These are phyloP conservation scores for Syzygium malaccense DNA, from an alignment of 441 rosid species.

Conservation along the genomic window DNA sequence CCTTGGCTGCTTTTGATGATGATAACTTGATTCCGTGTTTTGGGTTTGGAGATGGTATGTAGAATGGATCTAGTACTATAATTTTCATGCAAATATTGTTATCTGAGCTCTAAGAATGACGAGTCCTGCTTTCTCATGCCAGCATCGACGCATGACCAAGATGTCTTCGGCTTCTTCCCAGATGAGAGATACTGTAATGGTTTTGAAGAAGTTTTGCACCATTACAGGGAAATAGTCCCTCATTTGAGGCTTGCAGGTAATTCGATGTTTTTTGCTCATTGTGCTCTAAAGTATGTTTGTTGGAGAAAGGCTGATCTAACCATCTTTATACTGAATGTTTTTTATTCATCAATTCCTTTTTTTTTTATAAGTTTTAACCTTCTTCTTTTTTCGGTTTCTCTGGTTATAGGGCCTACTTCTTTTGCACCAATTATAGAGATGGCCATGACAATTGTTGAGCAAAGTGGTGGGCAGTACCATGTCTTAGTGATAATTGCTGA, in stretches of 20 bases:
- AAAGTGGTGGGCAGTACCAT: constrained; percentile 2
- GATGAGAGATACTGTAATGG: neutral
- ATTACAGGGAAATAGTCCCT: neutral
- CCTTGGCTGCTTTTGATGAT: neutral
- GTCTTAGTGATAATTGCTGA: constrained; percentile 1
- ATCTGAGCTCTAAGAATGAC: neutral
- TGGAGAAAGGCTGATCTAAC: neutral
- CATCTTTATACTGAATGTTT: neutral
- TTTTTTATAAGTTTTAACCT: neutral
- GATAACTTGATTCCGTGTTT: neutral
- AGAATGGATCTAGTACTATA: neutral
- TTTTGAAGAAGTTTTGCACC: neutral
- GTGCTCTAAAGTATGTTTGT: neutral
- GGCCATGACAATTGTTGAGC: neutral
- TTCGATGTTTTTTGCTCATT: neutral
- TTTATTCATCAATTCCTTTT: neutral
- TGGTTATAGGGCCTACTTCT: neutral
- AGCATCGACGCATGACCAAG: neutral
- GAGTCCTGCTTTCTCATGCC: neutral
- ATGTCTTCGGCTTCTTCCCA: neutral
- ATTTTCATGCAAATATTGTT: neutral
- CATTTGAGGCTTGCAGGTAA: neutral
- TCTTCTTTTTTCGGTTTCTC: neutral
- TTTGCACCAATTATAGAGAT: neutral
- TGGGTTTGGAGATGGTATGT: neutral